phyloP scores from a whole-genome alignment of 2,329 filamentous ascomycete genomes.

The Ceratocystis diversiconidia region DNA sequence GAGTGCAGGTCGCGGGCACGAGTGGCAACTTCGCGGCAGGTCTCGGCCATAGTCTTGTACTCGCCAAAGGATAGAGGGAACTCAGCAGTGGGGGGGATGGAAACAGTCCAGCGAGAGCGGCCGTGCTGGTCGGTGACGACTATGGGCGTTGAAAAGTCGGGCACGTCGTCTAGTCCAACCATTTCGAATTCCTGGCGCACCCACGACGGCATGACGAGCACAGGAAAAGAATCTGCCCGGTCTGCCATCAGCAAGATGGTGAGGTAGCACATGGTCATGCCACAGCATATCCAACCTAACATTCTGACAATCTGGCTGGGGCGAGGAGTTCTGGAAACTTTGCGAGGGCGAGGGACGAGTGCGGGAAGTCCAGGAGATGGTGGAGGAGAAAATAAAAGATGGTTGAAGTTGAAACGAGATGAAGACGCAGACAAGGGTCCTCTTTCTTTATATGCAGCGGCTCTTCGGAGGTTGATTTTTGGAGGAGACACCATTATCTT shows the following conservation, averaged over 20 bases:
- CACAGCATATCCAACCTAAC: slow-evolving; percentile 38
- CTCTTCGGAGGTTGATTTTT: slow-evolving; percentile 43
- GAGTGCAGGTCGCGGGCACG: slow-evolving; percentile 36
- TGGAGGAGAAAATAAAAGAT: slow-evolving; percentile 51
- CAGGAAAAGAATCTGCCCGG: slow-evolving; percentile 22
- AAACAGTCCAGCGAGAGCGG: slow-evolving; percentile 63
- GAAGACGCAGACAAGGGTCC: slow-evolving; percentile 44
- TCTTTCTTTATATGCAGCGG: slow-evolving; percentile 44
- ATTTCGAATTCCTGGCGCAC: slow-evolving; percentile 45
- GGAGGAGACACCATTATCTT: slow-evolving; percentile 41
- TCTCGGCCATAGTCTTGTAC: slow-evolving; percentile 55
- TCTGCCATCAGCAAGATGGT: slow-evolving; percentile 23
- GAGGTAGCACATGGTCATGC: slow-evolving; percentile 39
- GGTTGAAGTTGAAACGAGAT: slow-evolving; percentile 51
- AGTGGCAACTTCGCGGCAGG: slow-evolving; percentile 50
- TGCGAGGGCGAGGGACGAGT: slow-evolving; percentile 49
- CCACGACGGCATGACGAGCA: slow-evolving; percentile 18
- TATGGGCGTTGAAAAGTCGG: slow-evolving; percentile 58
- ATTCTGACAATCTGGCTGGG: slow-evolving; percentile 44
- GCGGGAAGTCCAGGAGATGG: slow-evolving; percentile 59
- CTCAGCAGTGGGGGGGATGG: slow-evolving; percentile 49
- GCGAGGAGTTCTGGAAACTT: slow-evolving; percentile 42
- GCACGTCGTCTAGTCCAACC: slow-evolving; percentile 50
- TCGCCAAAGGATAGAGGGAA: slow-evolving; percentile 55
- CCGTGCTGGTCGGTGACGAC: slow-evolving; percentile 52